Evolutionary conservation across 306 rosid species (phyloP).

Genomic region (Begonia masoniana): DNA sequence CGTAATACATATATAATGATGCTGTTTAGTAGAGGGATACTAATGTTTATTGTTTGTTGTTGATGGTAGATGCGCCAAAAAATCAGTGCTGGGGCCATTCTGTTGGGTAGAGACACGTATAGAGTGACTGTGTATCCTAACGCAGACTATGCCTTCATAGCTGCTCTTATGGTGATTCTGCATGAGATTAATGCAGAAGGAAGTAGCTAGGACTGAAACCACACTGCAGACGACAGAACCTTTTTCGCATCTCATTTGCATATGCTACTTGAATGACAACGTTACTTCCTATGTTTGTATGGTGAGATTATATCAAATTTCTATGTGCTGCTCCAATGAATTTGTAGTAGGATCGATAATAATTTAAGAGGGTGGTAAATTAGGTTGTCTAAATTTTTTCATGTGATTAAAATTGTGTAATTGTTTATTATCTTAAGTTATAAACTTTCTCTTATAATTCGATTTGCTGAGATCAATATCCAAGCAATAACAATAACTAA

Average conservation of each 20-base stretch:
- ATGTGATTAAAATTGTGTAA: too few species aligned
- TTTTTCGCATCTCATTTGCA: not conserved
- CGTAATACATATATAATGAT: not conserved
- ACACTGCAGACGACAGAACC: not conserved
- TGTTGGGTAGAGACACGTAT: slow-evolving; percentile 19
- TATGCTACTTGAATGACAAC: too few species aligned
- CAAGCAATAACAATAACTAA: too few species aligned
- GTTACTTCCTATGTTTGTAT: not conserved
- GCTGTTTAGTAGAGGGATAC: too few species aligned
- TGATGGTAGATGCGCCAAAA: slow-evolving; percentile 25
- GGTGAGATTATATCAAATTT: not conserved
- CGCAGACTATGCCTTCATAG: slow-evolving; percentile 15
- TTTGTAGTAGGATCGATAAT: too few species aligned
- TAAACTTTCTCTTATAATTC: too few species aligned
- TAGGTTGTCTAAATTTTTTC: too few species aligned
- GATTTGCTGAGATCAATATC: too few species aligned
- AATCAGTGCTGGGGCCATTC: slow-evolving; percentile 2
- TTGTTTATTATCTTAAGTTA: too few species aligned
- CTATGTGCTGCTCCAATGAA: too few species aligned
- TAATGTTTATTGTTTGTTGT: not conserved
- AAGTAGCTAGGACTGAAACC: slow-evolving; percentile 8
- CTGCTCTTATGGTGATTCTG: slow-evolving; percentile 24
- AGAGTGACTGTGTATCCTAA: slow-evolving; percentile 1
- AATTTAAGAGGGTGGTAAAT: too few species aligned
- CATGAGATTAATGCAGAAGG: slow-evolving; percentile 27